phyloP scores from a whole-genome alignment of 139 green algal genomes.

The Chlorella sp. region DNA sequence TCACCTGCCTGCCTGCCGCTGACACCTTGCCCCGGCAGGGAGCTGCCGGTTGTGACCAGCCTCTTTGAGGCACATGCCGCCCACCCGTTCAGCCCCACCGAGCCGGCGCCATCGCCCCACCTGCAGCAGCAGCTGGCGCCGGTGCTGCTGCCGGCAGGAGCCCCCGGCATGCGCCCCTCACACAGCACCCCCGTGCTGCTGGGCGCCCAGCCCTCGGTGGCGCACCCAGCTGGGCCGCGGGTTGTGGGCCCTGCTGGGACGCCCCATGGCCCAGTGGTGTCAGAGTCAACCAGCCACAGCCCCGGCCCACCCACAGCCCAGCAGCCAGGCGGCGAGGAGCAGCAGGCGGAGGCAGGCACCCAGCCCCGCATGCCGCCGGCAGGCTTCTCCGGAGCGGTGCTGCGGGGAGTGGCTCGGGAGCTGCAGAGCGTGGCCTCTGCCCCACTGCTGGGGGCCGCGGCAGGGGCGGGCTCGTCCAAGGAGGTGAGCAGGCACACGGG shows the following conservation, averaged over 20 bases:
- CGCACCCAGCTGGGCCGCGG: no score
- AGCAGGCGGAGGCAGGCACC: neutral
- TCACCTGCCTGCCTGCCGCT: no score
- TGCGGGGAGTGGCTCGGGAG: slow-evolving; percentile 3
- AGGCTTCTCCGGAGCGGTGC: neutral
- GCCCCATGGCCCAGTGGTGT: neutral
- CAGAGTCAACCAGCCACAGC: neutral
- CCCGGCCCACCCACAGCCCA: neutral
- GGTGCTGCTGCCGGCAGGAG: neutral
- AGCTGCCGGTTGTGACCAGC: neutral
- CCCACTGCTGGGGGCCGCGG: neutral
- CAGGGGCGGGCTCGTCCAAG: neutral
- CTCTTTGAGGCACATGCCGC: slow-evolving; percentile 26
- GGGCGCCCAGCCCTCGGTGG: no score
- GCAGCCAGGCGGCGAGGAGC: neutral
- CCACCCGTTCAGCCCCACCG: neutral
- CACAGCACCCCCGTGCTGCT: no score
- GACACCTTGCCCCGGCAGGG: neutral
- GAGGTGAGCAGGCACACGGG: no score
- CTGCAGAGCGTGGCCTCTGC: neutral
- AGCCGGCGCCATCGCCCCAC: neutral
- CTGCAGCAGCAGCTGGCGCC: neutral
- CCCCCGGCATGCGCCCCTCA: neutral
- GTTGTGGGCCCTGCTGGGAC: no score
- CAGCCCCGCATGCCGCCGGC: neutral